Percentiles rank a stretch among this genome's conserved stretches.
phyloP scores from a whole-genome alignment of 257 asterid species.

The Jaltomata sinuosa region DNA sequence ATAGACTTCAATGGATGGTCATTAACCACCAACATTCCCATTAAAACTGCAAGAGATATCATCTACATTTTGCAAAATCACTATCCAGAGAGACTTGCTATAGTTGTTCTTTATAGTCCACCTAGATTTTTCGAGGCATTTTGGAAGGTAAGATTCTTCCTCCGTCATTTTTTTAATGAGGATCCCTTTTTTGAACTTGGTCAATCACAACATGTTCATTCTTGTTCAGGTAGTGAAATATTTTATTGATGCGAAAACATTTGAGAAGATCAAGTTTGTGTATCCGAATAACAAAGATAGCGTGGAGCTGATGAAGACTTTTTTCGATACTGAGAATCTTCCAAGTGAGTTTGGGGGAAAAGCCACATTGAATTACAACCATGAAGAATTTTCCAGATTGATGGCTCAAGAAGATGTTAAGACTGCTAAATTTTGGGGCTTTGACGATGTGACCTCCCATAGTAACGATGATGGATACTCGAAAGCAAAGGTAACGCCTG shows the following conservation, averaged over 20 bases:
- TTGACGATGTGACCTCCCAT: conserved; percentile 6
- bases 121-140: conserved; percentile 72
- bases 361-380: conserved; percentile 57
- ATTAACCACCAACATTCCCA: conserved; percentile 45
- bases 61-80: conserved; percentile 66
- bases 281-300: conserved; percentile 63
- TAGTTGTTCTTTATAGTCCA: conserved; percentile 64
- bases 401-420: conserved; percentile 66
- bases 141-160: conserved; percentile 40
- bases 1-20: conserved; percentile 91
- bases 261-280: conserved; percentile 46
- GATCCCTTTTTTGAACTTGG: too few species aligned
- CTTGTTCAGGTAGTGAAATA: conserved; percentile 51
- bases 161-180: not conserved
- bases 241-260: conserved; percentile 59
- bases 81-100: conserved; percentile 74
- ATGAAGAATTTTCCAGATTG: conserved; percentile 68
- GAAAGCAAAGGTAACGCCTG: not conserved
- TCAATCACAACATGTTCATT: not conserved
- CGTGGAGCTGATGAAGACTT: conserved; percentile 56
- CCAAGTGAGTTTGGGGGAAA: conserved; percentile 88
- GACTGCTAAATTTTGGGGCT: conserved; percentile 64
- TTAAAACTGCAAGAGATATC: conserved; percentile 59
- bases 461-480: not conserved
- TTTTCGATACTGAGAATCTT: conserved; percentile 62